These are phyloP conservation scores for Fragilaria radians DNA, from an alignment of 108 stramenopile species.

Conservation along the genomic window DNA sequence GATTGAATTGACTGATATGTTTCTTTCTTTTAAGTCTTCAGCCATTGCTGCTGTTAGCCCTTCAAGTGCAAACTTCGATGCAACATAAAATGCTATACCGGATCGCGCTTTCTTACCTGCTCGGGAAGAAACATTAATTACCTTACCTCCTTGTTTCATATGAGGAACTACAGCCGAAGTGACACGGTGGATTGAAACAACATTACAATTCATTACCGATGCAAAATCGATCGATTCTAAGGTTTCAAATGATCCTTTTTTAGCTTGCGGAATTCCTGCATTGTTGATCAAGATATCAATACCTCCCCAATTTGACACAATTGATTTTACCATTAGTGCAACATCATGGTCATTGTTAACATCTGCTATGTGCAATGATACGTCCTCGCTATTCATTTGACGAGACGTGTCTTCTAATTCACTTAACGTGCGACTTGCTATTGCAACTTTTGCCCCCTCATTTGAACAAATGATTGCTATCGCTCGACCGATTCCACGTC, in stretches of 20 bases:
- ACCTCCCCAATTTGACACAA: slow-evolving; percentile 36
- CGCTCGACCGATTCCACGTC: slow-evolving; percentile 57
- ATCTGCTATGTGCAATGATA: slow-evolving; percentile 27
- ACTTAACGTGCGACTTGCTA: slow-evolving; percentile 34
- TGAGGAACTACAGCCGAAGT: slow-evolving; percentile 41
- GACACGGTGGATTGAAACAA: slow-evolving; percentile 39
- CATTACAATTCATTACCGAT: slow-evolving; percentile 35
- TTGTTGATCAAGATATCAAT: slow-evolving; percentile 63
- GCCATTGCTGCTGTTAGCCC: slow-evolving; percentile 52
- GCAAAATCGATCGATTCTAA: slow-evolving; percentile 26
- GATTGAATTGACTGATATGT: slow-evolving; percentile 44
- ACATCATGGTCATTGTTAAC: slow-evolving; percentile 41
- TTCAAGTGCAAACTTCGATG: slow-evolving; percentile 56
- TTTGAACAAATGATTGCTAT: slow-evolving; percentile 47
- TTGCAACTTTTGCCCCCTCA: slow-evolving; percentile 50
- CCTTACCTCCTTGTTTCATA: too few species aligned
- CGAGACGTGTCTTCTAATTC: slow-evolving; percentile 58
- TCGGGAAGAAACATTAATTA: slow-evolving; percentile 47
- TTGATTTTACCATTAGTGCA: slow-evolving; percentile 29
- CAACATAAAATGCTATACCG: slow-evolving; percentile 45
- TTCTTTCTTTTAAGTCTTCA: slow-evolving; percentile 40
- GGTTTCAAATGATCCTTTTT: slow-evolving; percentile 33
- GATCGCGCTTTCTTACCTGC: slow-evolving; percentile 57
- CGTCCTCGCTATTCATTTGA: too few species aligned
- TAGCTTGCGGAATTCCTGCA: slow-evolving; percentile 38